These are phyloP conservation scores for Cladophialophora psammophila DNA, from an alignment of 2,329 filamentous ascomycete species.

Conservation along the genomic window DNA sequence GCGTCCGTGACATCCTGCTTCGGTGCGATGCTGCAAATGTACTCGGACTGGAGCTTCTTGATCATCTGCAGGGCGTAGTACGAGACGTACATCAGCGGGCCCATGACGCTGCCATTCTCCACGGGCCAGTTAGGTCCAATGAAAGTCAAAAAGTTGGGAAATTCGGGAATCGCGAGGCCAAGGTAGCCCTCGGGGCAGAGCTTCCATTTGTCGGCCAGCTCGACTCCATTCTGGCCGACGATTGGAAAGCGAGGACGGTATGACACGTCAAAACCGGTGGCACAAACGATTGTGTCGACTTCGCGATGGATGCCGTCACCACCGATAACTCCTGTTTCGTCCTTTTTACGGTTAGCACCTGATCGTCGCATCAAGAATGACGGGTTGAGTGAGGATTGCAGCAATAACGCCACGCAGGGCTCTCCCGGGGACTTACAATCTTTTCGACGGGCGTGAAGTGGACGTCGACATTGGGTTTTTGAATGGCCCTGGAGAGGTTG, in stretches of 20 bases:
- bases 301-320: conserved; percentile 46
- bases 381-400: not conserved
- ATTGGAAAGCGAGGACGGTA: conserved; percentile 55
- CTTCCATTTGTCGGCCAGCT: conserved; percentile 56
- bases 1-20: conserved; percentile 44
- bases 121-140: conserved; percentile 49
- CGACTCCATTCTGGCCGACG: conserved; percentile 47
- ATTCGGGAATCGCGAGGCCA: conserved; percentile 43
- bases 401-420: no score
- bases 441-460: conserved; percentile 57
- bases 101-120: conserved; percentile 56
- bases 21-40: conserved; percentile 51
- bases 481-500: conserved; percentile 49
- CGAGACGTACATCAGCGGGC: conserved; percentile 51
- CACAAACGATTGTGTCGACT: conserved; percentile 48
- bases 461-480: conserved; percentile 59
- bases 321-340: conserved; percentile 52
- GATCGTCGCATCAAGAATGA: not conserved
- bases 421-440: conserved; percentile 38
- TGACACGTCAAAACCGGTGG: conserved; percentile 53
- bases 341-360: conserved; percentile 33
- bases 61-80: conserved; percentile 51
- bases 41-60: conserved; percentile 51
- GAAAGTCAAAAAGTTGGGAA: conserved; percentile 41
- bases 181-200: conserved; percentile 42